These are phyloP conservation scores for Ensete ventricosum DNA, from an alignment of 176 grass and related monocot species.

Conservation along the genomic window DNA sequence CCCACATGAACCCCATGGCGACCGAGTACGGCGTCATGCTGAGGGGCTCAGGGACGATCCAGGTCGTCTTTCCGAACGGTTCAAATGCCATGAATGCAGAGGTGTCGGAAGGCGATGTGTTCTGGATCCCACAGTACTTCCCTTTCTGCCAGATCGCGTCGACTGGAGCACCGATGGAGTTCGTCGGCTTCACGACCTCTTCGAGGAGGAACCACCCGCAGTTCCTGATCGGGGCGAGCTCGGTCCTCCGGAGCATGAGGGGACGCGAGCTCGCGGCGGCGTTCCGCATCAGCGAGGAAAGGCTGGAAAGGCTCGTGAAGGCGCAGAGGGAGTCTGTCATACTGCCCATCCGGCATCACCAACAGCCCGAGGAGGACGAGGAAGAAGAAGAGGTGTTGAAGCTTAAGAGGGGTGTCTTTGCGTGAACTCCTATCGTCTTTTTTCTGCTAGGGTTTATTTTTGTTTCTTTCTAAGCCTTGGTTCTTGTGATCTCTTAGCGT, in stretches of 20 bases:
- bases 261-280: slow-evolving; percentile 9
- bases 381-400: background rate
- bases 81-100: background rate
- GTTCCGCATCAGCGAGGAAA: slow-evolving; percentile 1
- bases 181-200: slow-evolving; percentile 84
- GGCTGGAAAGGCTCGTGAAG: background rate
- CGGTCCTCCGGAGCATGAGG: slow-evolving; percentile 37
- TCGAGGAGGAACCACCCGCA: slow-evolving; percentile 54
- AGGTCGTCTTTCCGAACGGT: slow-evolving; percentile 10
- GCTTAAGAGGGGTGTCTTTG: no score
- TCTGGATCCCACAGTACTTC: slow-evolving; percentile 9
- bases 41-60: background rate
- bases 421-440: no score
- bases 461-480: no score
- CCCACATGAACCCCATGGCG: slow-evolving; percentile 2
- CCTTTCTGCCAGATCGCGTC: slow-evolving; percentile 12
- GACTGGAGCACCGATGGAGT: slow-evolving; percentile 18
- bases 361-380: background rate
- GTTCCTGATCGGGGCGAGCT: slow-evolving; percentile 51
- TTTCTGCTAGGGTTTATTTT: no score
- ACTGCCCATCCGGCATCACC: background rate
- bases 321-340: slow-evolving; percentile 11
- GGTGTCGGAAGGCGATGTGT: slow-evolving; percentile 6
- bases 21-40: slow-evolving; percentile 11
- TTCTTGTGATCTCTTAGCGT: no score